A percentile compares a stretch with the other conserved stretches of the same genome.
Evolutionary conservation across 345 rosid species (phyloP).

Genomic region (Corymbia maculata): DNA sequence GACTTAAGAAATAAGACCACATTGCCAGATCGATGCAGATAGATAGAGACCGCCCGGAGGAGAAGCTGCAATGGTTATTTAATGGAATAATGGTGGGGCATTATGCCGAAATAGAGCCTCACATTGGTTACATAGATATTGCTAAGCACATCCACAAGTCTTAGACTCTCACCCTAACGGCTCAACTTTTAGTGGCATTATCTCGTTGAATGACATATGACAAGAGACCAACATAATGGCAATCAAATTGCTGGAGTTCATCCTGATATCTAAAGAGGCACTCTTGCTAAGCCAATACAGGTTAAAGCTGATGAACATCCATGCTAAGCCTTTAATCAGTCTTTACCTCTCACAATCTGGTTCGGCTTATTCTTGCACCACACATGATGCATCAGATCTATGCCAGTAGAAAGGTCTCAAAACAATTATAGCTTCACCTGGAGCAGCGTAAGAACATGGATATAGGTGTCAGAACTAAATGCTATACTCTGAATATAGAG

Average conservation of each 20-base stretch:
- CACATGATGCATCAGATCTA: not conserved
- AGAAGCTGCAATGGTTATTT: accelerated
- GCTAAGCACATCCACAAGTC: not conserved
- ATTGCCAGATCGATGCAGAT: not conserved
- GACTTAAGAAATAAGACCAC: not conserved
- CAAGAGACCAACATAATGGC: not conserved
- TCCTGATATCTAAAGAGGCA: not conserved
- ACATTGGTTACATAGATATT: accelerated
- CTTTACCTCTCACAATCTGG: not conserved
- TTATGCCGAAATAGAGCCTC: not conserved
- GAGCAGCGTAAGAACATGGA: not conserved
- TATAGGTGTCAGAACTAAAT: not conserved
- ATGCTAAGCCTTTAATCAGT: not conserved
- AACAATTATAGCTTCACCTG: not conserved
- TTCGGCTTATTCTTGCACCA: not conserved
- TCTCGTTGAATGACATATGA: not conserved
- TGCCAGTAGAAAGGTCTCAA: not conserved
- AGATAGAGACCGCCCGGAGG: not conserved
- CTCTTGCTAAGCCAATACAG: not conserved
- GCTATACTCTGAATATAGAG: not conserved
- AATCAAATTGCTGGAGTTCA: not conserved
- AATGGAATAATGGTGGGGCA: not conserved
- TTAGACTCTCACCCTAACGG: not conserved
- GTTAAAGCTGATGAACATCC: not conserved
- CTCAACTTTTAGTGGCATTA: not conserved